Base-by-base conservation (phyloP, 73 alveolate genomes). In the Tetrahymena elliotti region DNA sequence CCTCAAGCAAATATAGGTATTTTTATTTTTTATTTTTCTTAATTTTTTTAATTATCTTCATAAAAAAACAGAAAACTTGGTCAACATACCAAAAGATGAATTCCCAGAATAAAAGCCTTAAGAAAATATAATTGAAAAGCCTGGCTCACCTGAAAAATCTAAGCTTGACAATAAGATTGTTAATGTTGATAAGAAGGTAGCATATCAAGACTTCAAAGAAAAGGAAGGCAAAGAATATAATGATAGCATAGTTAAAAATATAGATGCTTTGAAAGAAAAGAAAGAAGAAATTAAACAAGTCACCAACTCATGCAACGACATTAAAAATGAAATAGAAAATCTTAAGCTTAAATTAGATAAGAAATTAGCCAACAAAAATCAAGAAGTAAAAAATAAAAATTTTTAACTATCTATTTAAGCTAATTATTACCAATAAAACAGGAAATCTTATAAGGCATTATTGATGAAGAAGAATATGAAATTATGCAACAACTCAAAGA, bases 391-490 rank as follows among this genome's bases (percentile, higher is more conserved):
- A 82, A 96, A 94, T 84, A 93, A 84, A 11, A 8, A 3, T 36
- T 13, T 52, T 27, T 22, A 31, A 68, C 5, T 4, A 24, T n/a
- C 6, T 3, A 68, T 3, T 18, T 68, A 68, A 47, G 20, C 2
- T 68, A 22, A 24, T 1, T n/a, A 68, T 27, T 27, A 68, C 0
- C 13, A 3, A 1, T 35, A 31, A 47, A 47, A 11, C 83, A 95
- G 97, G 97, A 84, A 93, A 95, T 93, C 31, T 93, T 96, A 39
- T 93, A 98, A 84, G 99, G 98, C 8, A 97, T 99, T 13, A 99
- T 98, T 82, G 99, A 99, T 95, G 99, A 99, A 96, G 99, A 98
- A 94, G 99, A 99, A 95, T 98, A 97, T 88, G 96, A 93, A 92
- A 96, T 98, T 53, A 94, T 99, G 84, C 97, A 98, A 93, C 98